phyloP scores from a whole-genome alignment of 2,329 filamentous ascomycete species.

The Monilinia laxa region DNA sequence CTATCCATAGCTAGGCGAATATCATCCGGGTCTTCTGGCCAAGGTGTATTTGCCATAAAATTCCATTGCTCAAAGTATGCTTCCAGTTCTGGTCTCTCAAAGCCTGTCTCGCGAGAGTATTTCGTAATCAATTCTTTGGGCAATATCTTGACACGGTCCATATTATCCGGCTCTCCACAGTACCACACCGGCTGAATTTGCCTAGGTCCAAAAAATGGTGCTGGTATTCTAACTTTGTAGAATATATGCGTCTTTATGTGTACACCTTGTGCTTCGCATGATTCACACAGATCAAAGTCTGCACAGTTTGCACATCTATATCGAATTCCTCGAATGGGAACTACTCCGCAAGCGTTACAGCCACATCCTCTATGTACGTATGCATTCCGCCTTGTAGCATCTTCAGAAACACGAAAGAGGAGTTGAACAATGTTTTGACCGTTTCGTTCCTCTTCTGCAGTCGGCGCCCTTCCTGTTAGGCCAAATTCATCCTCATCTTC shows the following conservation, averaged over 20 bases:
- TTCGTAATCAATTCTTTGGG: conserved; percentile 65
- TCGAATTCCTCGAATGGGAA: conserved; percentile 86
- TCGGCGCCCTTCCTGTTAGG: conserved; percentile 24
- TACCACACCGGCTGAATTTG: conserved; percentile 85
- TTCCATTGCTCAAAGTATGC: conserved; percentile 97
- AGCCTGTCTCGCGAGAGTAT: conserved; percentile 68
- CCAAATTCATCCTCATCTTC: conserved; percentile 33
- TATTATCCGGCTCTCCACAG: conserved; percentile 73
- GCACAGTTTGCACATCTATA: conserved; percentile 95
- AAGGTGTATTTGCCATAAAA: conserved; percentile 85
- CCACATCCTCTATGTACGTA: conserved; percentile 91
- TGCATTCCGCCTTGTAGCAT: conserved; percentile 82
- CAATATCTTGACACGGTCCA: conserved; percentile 61
- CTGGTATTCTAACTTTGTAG: conserved; percentile 90
- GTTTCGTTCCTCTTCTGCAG: conserved; percentile 41
- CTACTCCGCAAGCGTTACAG: conserved; percentile 84
- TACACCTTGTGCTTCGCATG: conserved; percentile 75
- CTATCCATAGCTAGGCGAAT: conserved; percentile 84
- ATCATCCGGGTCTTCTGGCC: conserved; percentile 75
- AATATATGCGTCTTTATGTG: conserved; percentile 90
- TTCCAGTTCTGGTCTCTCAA: conserved; percentile 85
- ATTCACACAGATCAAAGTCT: conserved; percentile 93
- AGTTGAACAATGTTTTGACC: conserved; percentile 83
- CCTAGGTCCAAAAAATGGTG: conserved; percentile 77
- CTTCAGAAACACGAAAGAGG: conserved; percentile 89